Evolutionary conservation across 441 rosid genomes (phyloP).

Genomic region (Biscutella auriculata): DNA sequence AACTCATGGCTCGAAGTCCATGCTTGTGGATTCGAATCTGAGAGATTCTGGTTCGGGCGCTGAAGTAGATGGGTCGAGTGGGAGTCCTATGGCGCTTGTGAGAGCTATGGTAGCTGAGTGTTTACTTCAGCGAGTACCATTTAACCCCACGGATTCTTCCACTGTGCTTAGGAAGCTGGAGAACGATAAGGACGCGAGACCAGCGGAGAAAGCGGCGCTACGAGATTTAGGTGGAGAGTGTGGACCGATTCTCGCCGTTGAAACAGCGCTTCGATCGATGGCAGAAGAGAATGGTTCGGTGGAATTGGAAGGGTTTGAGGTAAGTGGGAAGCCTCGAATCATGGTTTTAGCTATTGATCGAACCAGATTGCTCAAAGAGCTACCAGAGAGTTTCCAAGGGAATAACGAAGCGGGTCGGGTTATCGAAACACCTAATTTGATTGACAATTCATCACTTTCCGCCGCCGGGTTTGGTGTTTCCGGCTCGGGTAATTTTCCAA

Average conservation of each 20-base stretch:
- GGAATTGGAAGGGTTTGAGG: slow-evolving; percentile 75
- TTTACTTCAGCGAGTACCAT: slow-evolving; percentile 71
- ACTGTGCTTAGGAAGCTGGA: slow-evolving; percentile 80
- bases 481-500: slow-evolving; percentile 31
- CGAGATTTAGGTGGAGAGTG: slow-evolving; percentile 78
- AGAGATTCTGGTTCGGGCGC: slow-evolving; percentile 8
- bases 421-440: not conserved
- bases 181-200: slow-evolving; percentile 55
- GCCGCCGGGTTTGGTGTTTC: slow-evolving; percentile 24
- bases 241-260: slow-evolving; percentile 72
- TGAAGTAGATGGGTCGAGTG: slow-evolving; percentile 27
- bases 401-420: slow-evolving; percentile 18
- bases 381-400: slow-evolving; percentile 56
- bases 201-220: slow-evolving; percentile 64
- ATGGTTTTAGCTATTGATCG: slow-evolving; percentile 77
- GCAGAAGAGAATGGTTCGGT: slow-evolving; percentile 77
- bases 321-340: slow-evolving; percentile 69
- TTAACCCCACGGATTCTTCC: slow-evolving; percentile 61
- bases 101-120: slow-evolving; percentile 81
- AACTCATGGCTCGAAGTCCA: slow-evolving; percentile 16
- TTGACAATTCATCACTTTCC: not conserved
- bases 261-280: slow-evolving; percentile 69
- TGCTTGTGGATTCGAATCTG: slow-evolving; percentile 6
- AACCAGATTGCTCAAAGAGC: slow-evolving; percentile 55
- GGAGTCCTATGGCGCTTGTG: slow-evolving; percentile 53